Conservation (phyloP, 2,329 filamentous ascomycete species). For the Cercospora nicotianae region DNA sequence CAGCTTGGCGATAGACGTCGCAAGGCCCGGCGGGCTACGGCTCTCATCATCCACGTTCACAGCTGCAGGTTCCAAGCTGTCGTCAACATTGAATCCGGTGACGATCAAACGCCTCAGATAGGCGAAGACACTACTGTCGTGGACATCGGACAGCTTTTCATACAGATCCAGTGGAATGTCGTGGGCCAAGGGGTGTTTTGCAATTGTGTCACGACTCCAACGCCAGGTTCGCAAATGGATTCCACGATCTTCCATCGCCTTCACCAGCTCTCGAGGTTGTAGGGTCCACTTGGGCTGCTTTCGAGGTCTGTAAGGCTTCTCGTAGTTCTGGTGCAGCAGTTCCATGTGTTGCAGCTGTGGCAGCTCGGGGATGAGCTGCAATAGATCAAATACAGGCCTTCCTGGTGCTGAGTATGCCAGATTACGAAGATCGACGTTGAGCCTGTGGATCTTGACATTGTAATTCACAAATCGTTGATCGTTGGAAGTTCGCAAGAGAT, state of each 20-base stretch:
- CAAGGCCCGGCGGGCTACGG: conserved; percentile 33
- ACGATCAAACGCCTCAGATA: conserved; percentile 59
- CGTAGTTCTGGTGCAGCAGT: conserved; percentile 69
- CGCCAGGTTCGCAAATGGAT: conserved; percentile 53
- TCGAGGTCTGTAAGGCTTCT: conserved; percentile 63
- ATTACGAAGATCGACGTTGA: conserved; percentile 67
- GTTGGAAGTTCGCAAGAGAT: conserved; percentile 31
- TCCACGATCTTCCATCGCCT: conserved; percentile 56
- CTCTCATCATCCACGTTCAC: conserved; percentile 38
- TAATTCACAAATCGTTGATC: conserved; percentile 56
- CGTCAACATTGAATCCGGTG: conserved; percentile 43
- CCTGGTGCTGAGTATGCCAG: conserved; percentile 56
- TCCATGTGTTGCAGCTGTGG: conserved; percentile 69
- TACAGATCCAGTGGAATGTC: conserved; percentile 28
- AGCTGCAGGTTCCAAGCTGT: conserved; percentile 36
- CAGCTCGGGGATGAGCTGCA: conserved; percentile 61
- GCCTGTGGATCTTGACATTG: conserved; percentile 65
- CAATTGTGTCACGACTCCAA: conserved; percentile 51
- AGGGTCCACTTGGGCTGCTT: conserved; percentile 62
- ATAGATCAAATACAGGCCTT: conserved; percentile 57
- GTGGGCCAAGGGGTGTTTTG: conserved; percentile 10
- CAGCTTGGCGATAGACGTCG: conserved; percentile 57
- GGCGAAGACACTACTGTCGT: conserved; percentile 50
- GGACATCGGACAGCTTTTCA: conserved; percentile 38
- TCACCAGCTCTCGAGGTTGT: conserved; percentile 64